Evolutionary conservation across 108 stramenopile genomes (phyloP).

Genomic region (Pseudonitzschia multistriata): DNA sequence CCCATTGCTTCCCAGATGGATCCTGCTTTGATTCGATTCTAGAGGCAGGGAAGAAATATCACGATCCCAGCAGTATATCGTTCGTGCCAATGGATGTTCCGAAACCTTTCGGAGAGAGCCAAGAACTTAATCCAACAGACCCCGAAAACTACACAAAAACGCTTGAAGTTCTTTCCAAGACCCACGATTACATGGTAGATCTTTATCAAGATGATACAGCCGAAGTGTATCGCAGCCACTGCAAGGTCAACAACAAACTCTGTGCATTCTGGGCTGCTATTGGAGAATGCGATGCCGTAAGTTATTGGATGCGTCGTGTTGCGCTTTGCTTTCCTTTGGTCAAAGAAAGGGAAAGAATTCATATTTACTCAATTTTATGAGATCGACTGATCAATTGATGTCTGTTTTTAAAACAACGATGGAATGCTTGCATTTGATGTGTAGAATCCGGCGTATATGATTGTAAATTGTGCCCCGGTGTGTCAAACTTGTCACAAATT

Average conservation of each 20-base stretch:
- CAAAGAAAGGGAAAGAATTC: neutral
- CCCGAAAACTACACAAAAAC: neutral
- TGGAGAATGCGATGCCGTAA: slow-evolving; percentile 12
- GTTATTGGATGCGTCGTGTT: neutral
- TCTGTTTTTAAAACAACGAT: neutral
- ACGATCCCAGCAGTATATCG: neutral
- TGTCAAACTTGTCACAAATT: slow-evolving; percentile 69
- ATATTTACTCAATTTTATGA: neutral
- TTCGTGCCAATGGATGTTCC: neutral
- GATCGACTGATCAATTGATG: neutral
- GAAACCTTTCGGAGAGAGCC: neutral
- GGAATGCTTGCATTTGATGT: too few species aligned
- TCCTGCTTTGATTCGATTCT: neutral
- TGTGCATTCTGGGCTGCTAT: slow-evolving; percentile 47
- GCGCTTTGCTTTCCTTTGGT: neutral
- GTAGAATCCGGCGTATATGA: slow-evolving; percentile 53
- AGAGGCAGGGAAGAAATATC: neutral
- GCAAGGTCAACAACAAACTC: slow-evolving; percentile 48
- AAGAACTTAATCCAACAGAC: neutral
- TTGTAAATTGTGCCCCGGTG: slow-evolving; percentile 64
- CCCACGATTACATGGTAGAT: slow-evolving; percentile 46
- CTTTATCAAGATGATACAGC: slow-evolving; percentile 34
- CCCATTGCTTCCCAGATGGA: slow-evolving; percentile 11
- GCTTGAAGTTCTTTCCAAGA: slow-evolving; percentile 15
- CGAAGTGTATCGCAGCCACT: slow-evolving; percentile 32